Percentiles rank a stretch among this genome's conserved stretches.
Conservation (phyloP, 805 yeast species). For the Candida ascalaphidarum region DNA sequence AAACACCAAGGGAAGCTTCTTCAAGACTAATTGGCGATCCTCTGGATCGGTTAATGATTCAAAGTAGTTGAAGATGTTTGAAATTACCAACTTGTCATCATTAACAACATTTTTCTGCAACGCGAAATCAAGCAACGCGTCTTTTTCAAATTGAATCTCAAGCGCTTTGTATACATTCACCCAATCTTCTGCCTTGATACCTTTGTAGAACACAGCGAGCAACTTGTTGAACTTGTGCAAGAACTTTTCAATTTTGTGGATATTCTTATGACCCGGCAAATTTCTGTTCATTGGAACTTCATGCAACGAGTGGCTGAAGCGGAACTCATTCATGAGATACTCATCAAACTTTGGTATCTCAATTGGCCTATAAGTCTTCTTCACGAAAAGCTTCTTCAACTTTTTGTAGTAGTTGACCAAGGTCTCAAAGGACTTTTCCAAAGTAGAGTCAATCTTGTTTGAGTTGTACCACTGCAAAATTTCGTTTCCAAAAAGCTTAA, state of each 20-base stretch:
- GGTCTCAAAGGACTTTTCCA: constrained; percentile 29
- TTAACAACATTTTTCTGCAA: constrained; percentile 27
- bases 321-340: constrained; percentile 30
- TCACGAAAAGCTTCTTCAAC: constrained; percentile 61
- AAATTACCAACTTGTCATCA: constrained; percentile 52
- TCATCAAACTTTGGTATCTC: constrained; percentile 32
- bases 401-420: constrained; percentile 47
- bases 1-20: constrained; percentile 61
- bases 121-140: constrained; percentile 50
- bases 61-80: constrained; percentile 67
- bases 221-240: constrained; percentile 56
- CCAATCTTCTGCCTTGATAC: constrained; percentile 69
- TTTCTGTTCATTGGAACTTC: constrained; percentile 41
- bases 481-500: constrained; percentile 63
- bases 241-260: constrained; percentile 49
- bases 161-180: constrained; percentile 61
- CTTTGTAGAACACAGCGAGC: constrained; percentile 46
- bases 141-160: constrained; percentile 57
- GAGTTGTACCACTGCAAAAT: constrained; percentile 42
- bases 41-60: constrained; percentile 45
- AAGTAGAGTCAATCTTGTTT: constrained; percentile 24
- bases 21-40: constrained; percentile 24
- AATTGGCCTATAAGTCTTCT: constrained; percentile 59
- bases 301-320: constrained; percentile 29
- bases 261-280: constrained; percentile 35